These are phyloP conservation scores for Leccinum solheimii DNA, from an alignment of 1,284 basidiomycete genomes.

Conservation along the genomic window DNA sequence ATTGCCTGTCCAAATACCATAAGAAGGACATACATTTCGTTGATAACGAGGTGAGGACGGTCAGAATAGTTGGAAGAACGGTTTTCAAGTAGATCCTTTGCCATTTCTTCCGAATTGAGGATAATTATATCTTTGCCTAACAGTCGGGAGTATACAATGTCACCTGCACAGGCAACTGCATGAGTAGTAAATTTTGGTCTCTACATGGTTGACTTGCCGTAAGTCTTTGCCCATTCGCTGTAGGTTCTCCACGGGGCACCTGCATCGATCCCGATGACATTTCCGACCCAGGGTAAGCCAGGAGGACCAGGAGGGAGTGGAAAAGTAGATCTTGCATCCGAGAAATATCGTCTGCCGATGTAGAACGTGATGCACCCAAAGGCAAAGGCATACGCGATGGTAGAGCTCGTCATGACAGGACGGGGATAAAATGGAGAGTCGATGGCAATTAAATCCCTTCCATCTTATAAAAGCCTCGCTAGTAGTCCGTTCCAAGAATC, in stretches of 20 bases:
- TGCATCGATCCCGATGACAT: constrained; percentile 2
- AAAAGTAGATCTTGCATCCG: neutral
- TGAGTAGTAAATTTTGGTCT: neutral
- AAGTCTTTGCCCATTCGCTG: constrained; percentile 3
- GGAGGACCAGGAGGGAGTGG: constrained; percentile 7
- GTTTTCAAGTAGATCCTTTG: constrained; percentile 5
- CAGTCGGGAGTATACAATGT: constrained; percentile 3
- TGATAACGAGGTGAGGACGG: constrained; percentile 3
- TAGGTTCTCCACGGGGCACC: constrained; percentile 4
- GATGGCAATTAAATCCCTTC: neutral
- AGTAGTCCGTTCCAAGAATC: neutral
- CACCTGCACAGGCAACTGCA: neutral
- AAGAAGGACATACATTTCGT: neutral
- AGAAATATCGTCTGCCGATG: neutral
- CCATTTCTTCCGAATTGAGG: constrained; percentile 9
- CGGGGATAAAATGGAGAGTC: neutral
- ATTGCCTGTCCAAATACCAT: neutral
- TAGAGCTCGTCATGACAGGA: neutral
- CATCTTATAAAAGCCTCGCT: neutral
- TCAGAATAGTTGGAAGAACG: constrained; percentile 9
- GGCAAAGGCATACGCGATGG: constrained; percentile 1
- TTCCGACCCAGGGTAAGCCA: constrained; percentile 6
- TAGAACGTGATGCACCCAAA: neutral
- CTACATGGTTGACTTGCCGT: neutral
- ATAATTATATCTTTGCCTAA: constrained; percentile 11